Percentiles rank a stretch among this genome's conserved stretches.
Conservation (phyloP, 352 stramenopile species). For the Phytophthora crassamura region DNA sequence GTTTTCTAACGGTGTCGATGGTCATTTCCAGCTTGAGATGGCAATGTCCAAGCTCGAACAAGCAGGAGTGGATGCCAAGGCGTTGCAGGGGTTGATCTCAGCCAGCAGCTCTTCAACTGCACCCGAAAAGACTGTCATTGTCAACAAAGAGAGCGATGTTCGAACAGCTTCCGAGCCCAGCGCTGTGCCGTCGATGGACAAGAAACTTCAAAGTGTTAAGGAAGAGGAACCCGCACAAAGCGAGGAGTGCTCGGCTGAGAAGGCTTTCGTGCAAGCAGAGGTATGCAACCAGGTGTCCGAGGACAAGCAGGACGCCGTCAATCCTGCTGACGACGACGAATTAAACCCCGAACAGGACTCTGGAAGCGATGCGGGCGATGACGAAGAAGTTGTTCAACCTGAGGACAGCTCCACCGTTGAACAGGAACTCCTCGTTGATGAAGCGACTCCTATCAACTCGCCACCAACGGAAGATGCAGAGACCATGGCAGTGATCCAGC, state of each 20-base stretch:
- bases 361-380: constrained; percentile 21
- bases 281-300: constrained; percentile 39
- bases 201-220: constrained; percentile 16
- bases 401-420: constrained; percentile 6
- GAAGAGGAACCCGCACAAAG: constrained; percentile 27
- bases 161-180: constrained; percentile 6
- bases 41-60: constrained; percentile 74
- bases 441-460: not conserved
- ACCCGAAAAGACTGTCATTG: constrained; percentile 6
- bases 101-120: constrained; percentile 1
- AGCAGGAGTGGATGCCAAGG: constrained; percentile 60
- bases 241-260: constrained; percentile 5
- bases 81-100: constrained; percentile 48
- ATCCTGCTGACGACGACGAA: constrained; percentile 36
- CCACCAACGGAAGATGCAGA: constrained; percentile 18
- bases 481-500: constrained; percentile 16
- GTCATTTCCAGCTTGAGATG: constrained; percentile 57
- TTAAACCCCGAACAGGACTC: constrained; percentile 29
- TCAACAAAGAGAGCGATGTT: constrained; percentile 20
- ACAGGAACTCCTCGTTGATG: not conserved
- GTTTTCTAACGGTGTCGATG: constrained; percentile 1
- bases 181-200: constrained; percentile 1
- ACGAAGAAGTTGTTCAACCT: constrained; percentile 6
- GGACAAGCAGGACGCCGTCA: constrained; percentile 32
- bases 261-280: constrained; percentile 22